A percentile compares a stretch with the other conserved stretches of the same genome.
Evolutionary conservation across 2,329 filamentous ascomycete species (phyloP).

Genomic region (Colletotrichum shisoi): DNA sequence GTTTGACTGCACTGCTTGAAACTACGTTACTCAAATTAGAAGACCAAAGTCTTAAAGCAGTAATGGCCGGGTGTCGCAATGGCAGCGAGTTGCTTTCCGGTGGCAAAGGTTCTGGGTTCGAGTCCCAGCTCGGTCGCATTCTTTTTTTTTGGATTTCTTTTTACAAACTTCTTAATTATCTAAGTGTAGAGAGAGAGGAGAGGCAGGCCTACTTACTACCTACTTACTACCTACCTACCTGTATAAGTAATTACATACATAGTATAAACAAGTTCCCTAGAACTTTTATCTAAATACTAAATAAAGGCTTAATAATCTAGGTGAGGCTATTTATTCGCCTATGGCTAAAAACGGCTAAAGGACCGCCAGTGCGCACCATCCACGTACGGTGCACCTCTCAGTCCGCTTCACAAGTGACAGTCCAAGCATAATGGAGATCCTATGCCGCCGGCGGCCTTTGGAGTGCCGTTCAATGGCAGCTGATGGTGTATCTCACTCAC

Average conservation of each 20-base stretch:
- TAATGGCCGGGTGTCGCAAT: conserved; percentile 42
- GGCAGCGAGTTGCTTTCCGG: conserved; percentile 48
- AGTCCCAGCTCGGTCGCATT: conserved; percentile 46
- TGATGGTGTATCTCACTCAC: conserved; percentile 1
- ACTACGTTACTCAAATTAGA: no score
- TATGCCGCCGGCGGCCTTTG: neutral
- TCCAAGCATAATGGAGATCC: neutral
- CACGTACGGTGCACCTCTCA: conserved; percentile 14
- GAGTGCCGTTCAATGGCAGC: conserved; percentile 13
- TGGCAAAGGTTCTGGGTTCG: conserved; percentile 50
- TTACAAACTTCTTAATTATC: neutral
- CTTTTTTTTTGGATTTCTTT: conserved; percentile 35
- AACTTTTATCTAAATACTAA: neutral
- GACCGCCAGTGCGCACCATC: conserved; percentile 10
- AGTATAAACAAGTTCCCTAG: no score
- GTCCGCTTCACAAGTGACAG: neutral
- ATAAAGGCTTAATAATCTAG: no score
- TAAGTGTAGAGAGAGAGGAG: no score
- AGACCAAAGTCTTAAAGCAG: no score
- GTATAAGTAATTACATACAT: no score
- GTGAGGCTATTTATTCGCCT: conserved; percentile 3
- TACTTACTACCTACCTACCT: neutral
- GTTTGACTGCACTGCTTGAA: no score
- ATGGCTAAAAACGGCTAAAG: conserved; percentile 17
- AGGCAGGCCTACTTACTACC: no score